These are phyloP conservation scores for Leishmania aethiopica DNA, from an alignment of 208 protist species.

Conservation along the genomic window DNA sequence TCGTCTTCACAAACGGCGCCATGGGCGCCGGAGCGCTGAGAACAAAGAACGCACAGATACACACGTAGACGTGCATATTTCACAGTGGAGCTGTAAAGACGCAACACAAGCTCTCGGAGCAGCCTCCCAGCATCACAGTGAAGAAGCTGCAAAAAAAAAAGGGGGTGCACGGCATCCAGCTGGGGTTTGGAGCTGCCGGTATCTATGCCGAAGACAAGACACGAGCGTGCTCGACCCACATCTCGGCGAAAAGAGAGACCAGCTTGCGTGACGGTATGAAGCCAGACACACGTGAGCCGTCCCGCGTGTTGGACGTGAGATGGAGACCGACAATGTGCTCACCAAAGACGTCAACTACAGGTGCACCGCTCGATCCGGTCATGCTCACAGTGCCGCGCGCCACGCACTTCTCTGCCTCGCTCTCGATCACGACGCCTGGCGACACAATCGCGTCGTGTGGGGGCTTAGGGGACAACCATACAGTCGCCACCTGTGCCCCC, in stretches of 20 bases:
- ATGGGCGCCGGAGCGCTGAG: no score
- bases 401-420: slow-evolving; percentile 44
- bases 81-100: no score
- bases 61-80: background rate
- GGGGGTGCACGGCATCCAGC: background rate
- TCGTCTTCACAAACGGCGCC: background rate
- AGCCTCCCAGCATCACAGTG: background rate
- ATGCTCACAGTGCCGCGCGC: slow-evolving; percentile 80
- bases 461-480: slow-evolving; percentile 78
- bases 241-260: slow-evolving; percentile 69
- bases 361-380: slow-evolving; percentile 81
- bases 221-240: slow-evolving; percentile 52
- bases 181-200: background rate
- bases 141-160: background rate
- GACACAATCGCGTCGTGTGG: slow-evolving; percentile 81
- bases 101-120: background rate
- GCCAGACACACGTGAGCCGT: slow-evolving; percentile 80
- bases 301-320: slow-evolving; percentile 78
- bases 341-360: slow-evolving; percentile 81
- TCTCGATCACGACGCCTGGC: slow-evolving; percentile 80
- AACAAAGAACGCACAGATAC: background rate
- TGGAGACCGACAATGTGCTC: slow-evolving; percentile 84
- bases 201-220: background rate
- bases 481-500: slow-evolving; percentile 61
- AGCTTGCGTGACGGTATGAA: slow-evolving; percentile 80